phyloP scores from a whole-genome alignment of 805 yeast species.

The Cyberlindnera maritima region DNA sequence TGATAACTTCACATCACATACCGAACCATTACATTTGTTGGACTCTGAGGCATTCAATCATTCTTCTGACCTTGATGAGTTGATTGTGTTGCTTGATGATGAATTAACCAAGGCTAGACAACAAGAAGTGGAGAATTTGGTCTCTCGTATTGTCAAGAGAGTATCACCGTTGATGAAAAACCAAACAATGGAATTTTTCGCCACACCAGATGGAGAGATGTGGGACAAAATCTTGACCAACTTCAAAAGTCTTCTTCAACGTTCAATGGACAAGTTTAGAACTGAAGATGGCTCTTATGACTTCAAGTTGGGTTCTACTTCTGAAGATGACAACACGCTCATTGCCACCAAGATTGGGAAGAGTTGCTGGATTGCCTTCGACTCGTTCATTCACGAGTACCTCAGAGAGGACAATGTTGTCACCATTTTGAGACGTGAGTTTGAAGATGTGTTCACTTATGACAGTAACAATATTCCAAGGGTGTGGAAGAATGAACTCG shows the following conservation, averaged over 20 bases:
- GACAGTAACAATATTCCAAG: conserved; percentile 81
- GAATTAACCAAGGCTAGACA: conserved; percentile 22
- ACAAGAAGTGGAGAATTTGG: conserved; percentile 31
- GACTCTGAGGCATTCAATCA: conserved; percentile 28
- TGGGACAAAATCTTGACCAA: conserved; percentile 59
- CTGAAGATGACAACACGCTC: conserved; percentile 38
- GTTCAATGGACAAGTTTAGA: conserved; percentile 31
- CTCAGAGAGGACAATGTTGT: conserved; percentile 65
- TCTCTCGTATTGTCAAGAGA: conserved; percentile 44
- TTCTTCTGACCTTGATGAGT: conserved; percentile 33
- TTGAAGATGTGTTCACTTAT: conserved; percentile 81
- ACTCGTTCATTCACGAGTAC: conserved; percentile 55
- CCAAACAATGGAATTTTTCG: conserved; percentile 44
- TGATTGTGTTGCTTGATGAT: conserved; percentile 28
- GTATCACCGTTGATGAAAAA: conserved; percentile 48
- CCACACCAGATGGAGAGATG: conserved; percentile 45
- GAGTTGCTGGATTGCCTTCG: conserved; percentile 65
- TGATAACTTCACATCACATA: conserved; percentile 16
- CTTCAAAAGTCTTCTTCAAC: conserved; percentile 38
- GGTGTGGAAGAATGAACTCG: conserved; percentile 71
- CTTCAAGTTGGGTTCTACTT: conserved; percentile 60
- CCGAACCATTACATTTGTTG: conserved; percentile 18
- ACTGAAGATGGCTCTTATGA: conserved; percentile 40
- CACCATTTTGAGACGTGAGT: conserved; percentile 66
- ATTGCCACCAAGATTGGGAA: conserved; percentile 44